Evolutionary conservation across 2,329 filamentous ascomycete species (phyloP), one percentile per base, ranked within the genome.

Genomic region (Paecilomyces variotii): DNA sequence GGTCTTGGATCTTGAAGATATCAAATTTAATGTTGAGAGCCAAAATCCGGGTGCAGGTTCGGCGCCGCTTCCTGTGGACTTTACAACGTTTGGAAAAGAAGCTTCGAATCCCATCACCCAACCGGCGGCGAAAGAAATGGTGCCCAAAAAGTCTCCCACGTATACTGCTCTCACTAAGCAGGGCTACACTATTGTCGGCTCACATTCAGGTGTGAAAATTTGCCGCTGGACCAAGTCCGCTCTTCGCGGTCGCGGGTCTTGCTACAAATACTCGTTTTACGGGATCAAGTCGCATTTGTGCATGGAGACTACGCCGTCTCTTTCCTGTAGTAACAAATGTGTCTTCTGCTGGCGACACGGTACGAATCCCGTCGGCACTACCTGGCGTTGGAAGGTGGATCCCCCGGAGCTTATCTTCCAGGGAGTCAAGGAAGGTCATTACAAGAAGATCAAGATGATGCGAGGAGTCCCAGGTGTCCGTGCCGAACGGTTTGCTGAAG

Each of bases 271-370:
- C 75, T 96, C 90, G 0, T 96, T 99, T 74, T 99, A 99, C 74
- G 93, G 93, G 54, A 99, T 99, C 73, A 85, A 89, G 63, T 97
- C 92, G 0, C 94, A 99, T 70, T 88, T 96, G 61, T 99, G 93
- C 75, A 99, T 99, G 94, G 93, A 99, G 76, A 93, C 93, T 1
- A 97, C 93, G 0, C 93, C 93, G 0, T 96, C 92, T 0, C 84
- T 99, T 3, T 96, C 91, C 9, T 99, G 93, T 80, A 94, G 89
- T 62, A 97, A 97, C 79, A 97, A 99, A 74, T 97, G 94, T 74
- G 91, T 99, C 64, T 99, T 97, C 75, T 99, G 93, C 81, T 99
- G 93, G 94, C 87, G 94, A 5, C 94, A 97, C 71, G 94, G 93
- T 56, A 97, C 94, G 0, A 99, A 97, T 72, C 93, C 93, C 0